Conservation (phyloP, 306 rosid species). For the Quercus glauca region DNA sequence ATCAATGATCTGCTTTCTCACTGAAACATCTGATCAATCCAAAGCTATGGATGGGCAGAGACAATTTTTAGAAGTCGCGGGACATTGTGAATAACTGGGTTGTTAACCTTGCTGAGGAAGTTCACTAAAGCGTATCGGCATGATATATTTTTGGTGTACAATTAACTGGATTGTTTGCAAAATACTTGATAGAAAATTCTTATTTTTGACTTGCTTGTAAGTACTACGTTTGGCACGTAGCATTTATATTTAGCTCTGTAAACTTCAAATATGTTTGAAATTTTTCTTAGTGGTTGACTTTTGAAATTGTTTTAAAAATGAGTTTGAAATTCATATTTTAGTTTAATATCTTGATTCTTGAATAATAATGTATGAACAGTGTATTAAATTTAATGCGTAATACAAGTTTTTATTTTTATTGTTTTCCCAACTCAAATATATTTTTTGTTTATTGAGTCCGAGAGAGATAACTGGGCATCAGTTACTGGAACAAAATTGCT, state of each 20-base stretch:
- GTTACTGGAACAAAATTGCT: too few relatives aligned
- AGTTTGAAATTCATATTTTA: too few relatives aligned
- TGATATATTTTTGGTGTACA: conserved; percentile 20
- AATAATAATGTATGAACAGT: too few relatives aligned
- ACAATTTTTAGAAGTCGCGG: neutral
- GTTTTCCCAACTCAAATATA: too few relatives aligned
- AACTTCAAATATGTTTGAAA: neutral
- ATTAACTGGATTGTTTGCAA: conserved; percentile 12
- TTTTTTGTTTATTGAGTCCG: too few relatives aligned
- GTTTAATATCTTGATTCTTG: too few relatives aligned
- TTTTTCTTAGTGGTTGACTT: neutral
- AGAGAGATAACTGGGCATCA: too few relatives aligned
- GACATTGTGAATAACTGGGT: conserved; percentile 1
- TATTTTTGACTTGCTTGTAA: conserved; percentile 17
- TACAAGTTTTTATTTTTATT: too few relatives aligned
- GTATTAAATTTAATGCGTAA: too few relatives aligned
- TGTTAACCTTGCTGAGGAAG: conserved; percentile 20
- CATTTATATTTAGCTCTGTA: neutral
- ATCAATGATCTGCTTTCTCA: conserved; percentile 22
- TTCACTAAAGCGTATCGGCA: neutral
- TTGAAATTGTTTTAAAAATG: too few relatives aligned
- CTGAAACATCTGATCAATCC: conserved; percentile 4
- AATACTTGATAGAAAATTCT: conserved; percentile 22
- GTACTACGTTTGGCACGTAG: neutral
- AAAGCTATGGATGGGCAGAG: conserved; percentile 24